Evolutionary conservation across 1,284 basidiomycete genomes (phyloP), one percentile per base, ranked within the genome.

Genomic region (Trametes sp.): DNA sequence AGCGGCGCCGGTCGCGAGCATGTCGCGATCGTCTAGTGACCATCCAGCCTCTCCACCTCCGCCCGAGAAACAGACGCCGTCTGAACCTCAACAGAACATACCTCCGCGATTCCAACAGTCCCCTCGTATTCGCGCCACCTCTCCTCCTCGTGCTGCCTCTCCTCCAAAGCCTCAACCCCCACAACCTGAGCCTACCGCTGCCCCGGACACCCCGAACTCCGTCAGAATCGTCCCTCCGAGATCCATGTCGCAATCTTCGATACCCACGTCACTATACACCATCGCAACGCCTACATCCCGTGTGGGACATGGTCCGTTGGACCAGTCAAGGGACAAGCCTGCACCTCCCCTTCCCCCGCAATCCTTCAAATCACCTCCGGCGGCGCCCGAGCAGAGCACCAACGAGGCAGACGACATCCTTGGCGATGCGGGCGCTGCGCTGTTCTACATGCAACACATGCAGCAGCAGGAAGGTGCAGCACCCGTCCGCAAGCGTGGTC

Each of bases 381-480:
- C 45, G 33, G 59, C 44, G n/a, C 67, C 69, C 21, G 56, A 60
- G 41, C 54, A 68, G 57, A 63, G 65, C 26, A 31, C 55, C 0
- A 59, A 50, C 54, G 64, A 70, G 36, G 62, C 69, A 14, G 76
- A 80, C 1, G 75, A 74, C 36, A 74, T 79, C 56, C 80, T 80
- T n/a, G 78, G 81, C 57, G 81, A 83, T 62, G 87, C 88, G 65
- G 83, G 84, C 29, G 85, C 83, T 45, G 88, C 88, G 10, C 72
- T 91, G 54, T 90, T 84, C 74, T 89, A 87, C 70, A 87, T 92
- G 85, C 85, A 87, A 62, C 82, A 87, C 64, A 73, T 83, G 51
- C 81, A 84, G 24, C 75, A 78, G 57, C 75, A 76, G 28, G 58
- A 63, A 2, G 64, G 62, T 45, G 48, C 61, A 21, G 57, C 41